phyloP scores from a whole-genome alignment of 768 basidiomycete species.

The Gyrodon lividus region DNA sequence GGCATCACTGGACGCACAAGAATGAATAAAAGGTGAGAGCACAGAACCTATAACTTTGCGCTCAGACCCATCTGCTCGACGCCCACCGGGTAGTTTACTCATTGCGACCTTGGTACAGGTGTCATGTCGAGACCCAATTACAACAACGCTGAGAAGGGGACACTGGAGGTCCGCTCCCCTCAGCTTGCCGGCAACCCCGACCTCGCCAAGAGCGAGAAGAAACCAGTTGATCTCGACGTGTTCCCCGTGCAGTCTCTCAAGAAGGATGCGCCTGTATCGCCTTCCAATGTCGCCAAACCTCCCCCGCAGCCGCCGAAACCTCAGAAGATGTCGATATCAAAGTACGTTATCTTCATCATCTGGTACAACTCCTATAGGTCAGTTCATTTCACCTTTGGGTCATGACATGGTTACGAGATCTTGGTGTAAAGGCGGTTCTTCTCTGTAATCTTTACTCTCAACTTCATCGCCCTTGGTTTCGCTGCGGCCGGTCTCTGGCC shows the following conservation, averaged over 20 bases:
- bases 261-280: slow-evolving; percentile 39
- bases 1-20: neutral
- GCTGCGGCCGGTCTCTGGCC: slow-evolving; percentile 64
- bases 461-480: slow-evolving; percentile 57
- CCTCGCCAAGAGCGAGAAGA: slow-evolving; percentile 41
- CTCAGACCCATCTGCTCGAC: slow-evolving; percentile 8
- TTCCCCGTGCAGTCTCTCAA: slow-evolving; percentile 38
- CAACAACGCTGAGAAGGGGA: slow-evolving; percentile 60
- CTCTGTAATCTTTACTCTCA: slow-evolving; percentile 56
- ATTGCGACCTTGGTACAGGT: slow-evolving; percentile 3
- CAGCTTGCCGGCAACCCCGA: slow-evolving; percentile 26
- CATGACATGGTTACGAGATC: slow-evolving; percentile 2
- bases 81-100: slow-evolving; percentile 11
- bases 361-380: slow-evolving; percentile 84
- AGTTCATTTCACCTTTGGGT: slow-evolving; percentile 10
- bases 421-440: slow-evolving; percentile 63
- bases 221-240: slow-evolving; percentile 29
- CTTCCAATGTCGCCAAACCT: slow-evolving; percentile 36
- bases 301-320: slow-evolving; percentile 37
- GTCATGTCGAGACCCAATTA: slow-evolving; percentile 47
- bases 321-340: slow-evolving; percentile 56
- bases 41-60: neutral
- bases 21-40: slow-evolving; percentile 24
- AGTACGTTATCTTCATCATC: slow-evolving; percentile 58
- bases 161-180: slow-evolving; percentile 43